phyloP scores from a whole-genome alignment of 2,329 filamentous ascomycete species.

The Metarhizium anisopliae region DNA sequence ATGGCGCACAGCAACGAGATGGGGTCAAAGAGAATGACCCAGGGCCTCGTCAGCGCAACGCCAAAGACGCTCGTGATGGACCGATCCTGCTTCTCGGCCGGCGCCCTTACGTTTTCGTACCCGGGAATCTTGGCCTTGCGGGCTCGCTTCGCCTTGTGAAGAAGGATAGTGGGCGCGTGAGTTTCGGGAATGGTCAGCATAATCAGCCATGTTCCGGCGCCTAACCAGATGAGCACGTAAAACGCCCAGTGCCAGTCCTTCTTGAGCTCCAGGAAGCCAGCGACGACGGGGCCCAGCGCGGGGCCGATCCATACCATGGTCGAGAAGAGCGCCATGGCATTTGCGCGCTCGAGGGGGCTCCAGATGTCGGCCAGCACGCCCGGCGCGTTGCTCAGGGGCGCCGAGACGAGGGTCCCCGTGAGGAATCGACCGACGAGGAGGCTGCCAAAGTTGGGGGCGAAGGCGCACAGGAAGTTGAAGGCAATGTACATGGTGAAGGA shows the following conservation, averaged over 20 bases:
- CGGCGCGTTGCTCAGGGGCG: constrained; percentile 37
- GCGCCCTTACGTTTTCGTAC: constrained; percentile 41
- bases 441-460: constrained; percentile 42
- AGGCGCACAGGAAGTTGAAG: constrained; percentile 46
- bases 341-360: constrained; percentile 40
- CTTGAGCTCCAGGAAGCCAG: constrained; percentile 47
- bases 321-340: constrained; percentile 44
- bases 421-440: constrained; percentile 47
- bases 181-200: constrained; percentile 54
- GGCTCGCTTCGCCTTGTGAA: constrained; percentile 44
- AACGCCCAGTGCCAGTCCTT: constrained; percentile 46
- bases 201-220: constrained; percentile 26
- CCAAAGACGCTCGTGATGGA: constrained; percentile 37
- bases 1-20: constrained; percentile 43
- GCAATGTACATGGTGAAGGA: constrained; percentile 38
- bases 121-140: constrained; percentile 37
- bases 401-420: constrained; percentile 45
- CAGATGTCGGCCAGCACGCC: constrained; percentile 47
- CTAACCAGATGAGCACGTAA: constrained; percentile 37
- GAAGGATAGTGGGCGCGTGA: constrained; percentile 38
- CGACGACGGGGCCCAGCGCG: constrained; percentile 42
- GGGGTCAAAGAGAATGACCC: constrained; percentile 43
- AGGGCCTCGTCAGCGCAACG: constrained; percentile 42
- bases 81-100: constrained; percentile 34
- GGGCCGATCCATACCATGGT: constrained; percentile 46